Base-by-base conservation (phyloP, 306 rosid genomes). In the Malus fusca region DNA sequence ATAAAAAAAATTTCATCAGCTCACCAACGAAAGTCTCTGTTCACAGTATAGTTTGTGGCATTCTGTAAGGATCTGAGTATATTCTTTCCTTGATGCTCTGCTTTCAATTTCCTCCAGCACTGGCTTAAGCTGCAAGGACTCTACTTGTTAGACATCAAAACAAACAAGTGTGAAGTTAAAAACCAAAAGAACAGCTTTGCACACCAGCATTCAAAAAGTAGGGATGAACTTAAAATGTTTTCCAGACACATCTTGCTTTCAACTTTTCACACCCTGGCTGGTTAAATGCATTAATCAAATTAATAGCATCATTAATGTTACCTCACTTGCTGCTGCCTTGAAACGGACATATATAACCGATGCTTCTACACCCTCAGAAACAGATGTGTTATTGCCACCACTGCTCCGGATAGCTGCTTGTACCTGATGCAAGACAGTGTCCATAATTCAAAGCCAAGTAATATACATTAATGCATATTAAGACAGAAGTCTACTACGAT, bases 311-410 rank as follows among this genome's bases (percentile, higher is more conserved):
- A 18, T 30, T 56, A 84, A 35, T 48, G 33, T 74, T 88, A 89
- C 99, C 96, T 96, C 98, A 81, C 92, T 90, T 67, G 99, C 97
- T 19, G 93, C 99, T 72, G 97, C 99, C 96, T 96, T 91, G 86
- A 96, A 96, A 77, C 98, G 96, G 64, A 96, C 97, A 83, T 96
- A 90, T 83, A 96, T 87, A 73, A 88, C 90, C n/a, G 99, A 92
- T 82, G 99, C 96, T 88, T 92, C 98, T 22, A 96, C 98, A 79
- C 99, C 98, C 86, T 96, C 99, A 13, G 99, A 91, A 75, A 96
- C 86, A 83, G 91, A 81, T 65, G 92, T 68, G 77, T 83, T 95
- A 88, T 78, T 87, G 73, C 86, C 87, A 59, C 90, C 86, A 78
- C 85, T 92, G 81, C 86, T 89, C 46, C 97, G 96, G 61, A 96